Base-by-base conservation (phyloP, 2,329 filamentous ascomycete genomes). In the Sporothrix variecibatus region DNA sequence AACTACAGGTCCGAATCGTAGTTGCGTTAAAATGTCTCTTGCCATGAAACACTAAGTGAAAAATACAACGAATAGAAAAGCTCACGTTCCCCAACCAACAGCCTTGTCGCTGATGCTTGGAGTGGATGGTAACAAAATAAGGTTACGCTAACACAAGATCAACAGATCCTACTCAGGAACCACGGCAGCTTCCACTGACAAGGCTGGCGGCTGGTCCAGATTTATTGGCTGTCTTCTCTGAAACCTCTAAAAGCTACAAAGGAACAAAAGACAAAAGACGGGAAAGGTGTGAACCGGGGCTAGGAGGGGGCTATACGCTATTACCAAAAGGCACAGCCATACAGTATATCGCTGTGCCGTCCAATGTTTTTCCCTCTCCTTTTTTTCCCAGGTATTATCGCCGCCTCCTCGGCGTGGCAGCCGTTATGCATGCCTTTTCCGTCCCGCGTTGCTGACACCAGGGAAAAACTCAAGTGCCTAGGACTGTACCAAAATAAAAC, bases 121-220 rank as follows among this genome's bases (percentile, higher is more conserved):
- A 46, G 38, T 46, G 23, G n/a, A 26, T 46, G 38, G n/a, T 20
- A 26, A 43, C 15, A 28, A 46, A 65, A 46, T 23, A 46, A 65
- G 62, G 38, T 38, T 46, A 28, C 62, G 28, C 62, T 28, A 46
- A 20, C 60, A 64, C 60, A 64, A 60, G 60, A 15, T 40, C 34
- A 40, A 40, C 60, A 11, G 34, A 64, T 64, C 34, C 26, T 23
- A 20, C 12, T 40, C 31, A 20, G n/a, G 31, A n/a, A 12, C 31
- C 34, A 64, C 53, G 53, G 60, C 9, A 38, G 60, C 9, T 38
- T 9, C 34, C 34, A 23, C 34, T 64, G 7, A 17, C 40, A 49
- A 31, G 64, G 64, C 64, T 67, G 40, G 38, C 43, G 23, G 26
- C 15, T n/a, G 26, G 43, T 31, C 64, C 64, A 67, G 64, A 67